These are phyloP conservation scores for Entomortierella beljakovae DNA, from an alignment of 192 early-diverging fungal species.

Conservation along the genomic window DNA sequence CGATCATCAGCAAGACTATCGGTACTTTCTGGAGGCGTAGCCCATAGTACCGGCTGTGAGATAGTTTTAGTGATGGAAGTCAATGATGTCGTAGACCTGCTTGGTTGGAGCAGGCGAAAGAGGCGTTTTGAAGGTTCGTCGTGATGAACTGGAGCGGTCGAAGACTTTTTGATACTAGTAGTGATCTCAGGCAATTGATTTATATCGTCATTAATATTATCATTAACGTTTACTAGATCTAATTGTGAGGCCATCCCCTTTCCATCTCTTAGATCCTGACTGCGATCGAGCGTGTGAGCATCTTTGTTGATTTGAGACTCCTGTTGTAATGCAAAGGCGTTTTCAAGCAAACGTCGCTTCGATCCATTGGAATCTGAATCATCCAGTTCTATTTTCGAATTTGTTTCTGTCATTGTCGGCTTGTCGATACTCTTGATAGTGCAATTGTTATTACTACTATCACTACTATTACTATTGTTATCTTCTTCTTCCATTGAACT, in stretches of 20 bases:
- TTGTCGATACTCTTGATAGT: neutral
- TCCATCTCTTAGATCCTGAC: no score
- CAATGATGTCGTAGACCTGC: constrained; percentile 20
- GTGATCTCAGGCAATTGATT: no score
- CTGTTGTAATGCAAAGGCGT: no score
- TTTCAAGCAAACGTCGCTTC: no score
- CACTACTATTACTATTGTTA: neutral
- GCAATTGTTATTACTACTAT: neutral
- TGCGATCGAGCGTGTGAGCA: no score
- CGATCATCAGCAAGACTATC: neutral
- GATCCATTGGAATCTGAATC: neutral
- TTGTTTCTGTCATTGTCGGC: neutral
- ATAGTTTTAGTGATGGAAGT: constrained; percentile 24
- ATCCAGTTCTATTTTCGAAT: no score
- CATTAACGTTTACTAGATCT: no score
- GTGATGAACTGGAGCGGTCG: neutral
- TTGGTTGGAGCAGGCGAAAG: constrained; percentile 27
- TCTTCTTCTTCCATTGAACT: neutral
- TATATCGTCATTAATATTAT: no score
- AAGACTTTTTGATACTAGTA: no score
- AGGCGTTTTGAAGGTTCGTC: constrained; percentile 28
- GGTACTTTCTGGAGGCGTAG: neutral
- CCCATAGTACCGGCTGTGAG: constrained; percentile 20
- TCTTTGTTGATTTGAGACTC: no score
- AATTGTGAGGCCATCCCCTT: no score